Evolutionary conservation across 1,284 basidiomycete species (phyloP).

Genomic region (Testicularia cyperi): DNA sequence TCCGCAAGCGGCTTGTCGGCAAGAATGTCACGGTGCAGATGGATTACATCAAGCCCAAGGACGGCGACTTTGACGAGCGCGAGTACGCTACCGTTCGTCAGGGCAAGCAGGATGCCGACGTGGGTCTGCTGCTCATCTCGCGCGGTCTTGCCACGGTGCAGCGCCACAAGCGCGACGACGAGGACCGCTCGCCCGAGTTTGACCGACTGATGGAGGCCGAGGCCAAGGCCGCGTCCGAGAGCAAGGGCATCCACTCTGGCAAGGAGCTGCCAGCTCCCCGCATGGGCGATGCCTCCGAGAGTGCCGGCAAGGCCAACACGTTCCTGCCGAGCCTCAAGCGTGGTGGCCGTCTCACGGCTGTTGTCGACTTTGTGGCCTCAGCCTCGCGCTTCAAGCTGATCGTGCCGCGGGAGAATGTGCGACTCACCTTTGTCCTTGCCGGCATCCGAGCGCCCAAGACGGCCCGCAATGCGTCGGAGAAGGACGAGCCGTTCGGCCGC

Average conservation of each 20-base stretch:
- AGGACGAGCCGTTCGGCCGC: slow-evolving; percentile 81
- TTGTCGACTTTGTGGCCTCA: slow-evolving; percentile 86
- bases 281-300: slow-evolving; percentile 78
- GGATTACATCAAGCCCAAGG: slow-evolving; percentile 54
- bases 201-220: slow-evolving; percentile 95
- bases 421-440: slow-evolving; percentile 54
- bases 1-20: slow-evolving; percentile 50
- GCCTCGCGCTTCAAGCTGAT: slow-evolving; percentile 48
- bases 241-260: slow-evolving; percentile 86
- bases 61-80: slow-evolving; percentile 52
- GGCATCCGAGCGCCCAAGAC: slow-evolving; percentile 62
- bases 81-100: slow-evolving; percentile 48
- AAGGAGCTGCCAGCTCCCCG: slow-evolving; percentile 73
- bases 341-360: slow-evolving; percentile 74
- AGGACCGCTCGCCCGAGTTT: slow-evolving; percentile 88
- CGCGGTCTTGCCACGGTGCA: slow-evolving; percentile 87
- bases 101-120: slow-evolving; percentile 64
- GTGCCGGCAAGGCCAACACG: slow-evolving; percentile 48
- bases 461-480: slow-evolving; percentile 71
- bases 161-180: slow-evolving; percentile 87
- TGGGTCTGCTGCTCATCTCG: slow-evolving; percentile 88
- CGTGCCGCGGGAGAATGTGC: slow-evolving; percentile 47
- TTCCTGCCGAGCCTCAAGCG: slow-evolving; percentile 92
- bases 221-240: slow-evolving; percentile 73
- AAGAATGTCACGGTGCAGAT: slow-evolving; percentile 50